Conservation (phyloP, 2,329 filamentous ascomycete genomes). For the Sporothrix dimorphospora region DNA sequence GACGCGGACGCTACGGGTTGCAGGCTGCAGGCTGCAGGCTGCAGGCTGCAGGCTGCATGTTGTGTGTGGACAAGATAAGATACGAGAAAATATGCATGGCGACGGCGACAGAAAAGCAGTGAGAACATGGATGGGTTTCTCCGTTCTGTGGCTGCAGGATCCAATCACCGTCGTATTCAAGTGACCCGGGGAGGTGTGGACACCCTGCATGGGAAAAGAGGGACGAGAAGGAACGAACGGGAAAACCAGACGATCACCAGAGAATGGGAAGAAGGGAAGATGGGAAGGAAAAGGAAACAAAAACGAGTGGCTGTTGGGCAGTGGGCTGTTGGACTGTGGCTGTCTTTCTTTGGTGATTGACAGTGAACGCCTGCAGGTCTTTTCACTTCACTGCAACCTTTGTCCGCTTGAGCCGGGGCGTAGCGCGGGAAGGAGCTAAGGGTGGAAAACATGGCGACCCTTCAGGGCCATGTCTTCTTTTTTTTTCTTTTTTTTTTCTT, state of each 20-base stretch:
- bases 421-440: neutral
- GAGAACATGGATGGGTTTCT: neutral
- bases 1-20: neutral
- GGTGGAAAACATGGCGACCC: neutral
- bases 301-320: neutral
- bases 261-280: neutral
- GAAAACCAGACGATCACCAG: neutral
- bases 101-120: neutral
- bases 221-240: neutral
- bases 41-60: neutral
- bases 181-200: neutral
- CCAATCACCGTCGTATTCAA: constrained; percentile 10
- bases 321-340: neutral
- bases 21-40: neutral
- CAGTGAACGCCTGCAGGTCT: neutral
- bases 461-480: too few species aligned
- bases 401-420: neutral
- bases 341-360: neutral
- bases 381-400: neutral
- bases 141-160: neutral
- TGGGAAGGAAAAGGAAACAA: too few species aligned
- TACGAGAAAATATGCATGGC: constrained; percentile 11
- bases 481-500: too few species aligned
- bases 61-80: constrained; percentile 2
- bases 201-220: neutral